These are phyloP conservation scores for Aspergillus bridgeri DNA, from an alignment of 495 filamentous ascomycete species.

Conservation along the genomic window DNA sequence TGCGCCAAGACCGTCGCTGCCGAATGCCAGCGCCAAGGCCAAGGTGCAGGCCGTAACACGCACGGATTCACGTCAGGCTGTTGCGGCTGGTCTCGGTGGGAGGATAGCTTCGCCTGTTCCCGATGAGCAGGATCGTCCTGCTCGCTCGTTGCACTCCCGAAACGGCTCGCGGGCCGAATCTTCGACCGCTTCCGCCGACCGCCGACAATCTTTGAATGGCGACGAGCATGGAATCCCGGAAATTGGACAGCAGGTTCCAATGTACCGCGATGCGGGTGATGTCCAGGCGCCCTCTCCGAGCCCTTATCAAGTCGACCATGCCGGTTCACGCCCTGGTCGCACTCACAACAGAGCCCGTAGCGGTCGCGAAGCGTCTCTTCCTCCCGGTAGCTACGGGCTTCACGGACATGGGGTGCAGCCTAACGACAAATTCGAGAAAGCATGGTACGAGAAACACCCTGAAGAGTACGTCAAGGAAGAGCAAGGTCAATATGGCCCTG, in stretches of 20 bases:
- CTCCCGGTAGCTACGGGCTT: constrained; percentile 79
- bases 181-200: constrained; percentile 49
- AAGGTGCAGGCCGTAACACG: constrained; percentile 78
- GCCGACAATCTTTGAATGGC: constrained; percentile 48
- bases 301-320: constrained; percentile 49
- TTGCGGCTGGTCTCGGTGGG: constrained; percentile 74
- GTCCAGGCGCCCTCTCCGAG: constrained; percentile 93
- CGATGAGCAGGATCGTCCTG: constrained; percentile 59
- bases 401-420: constrained; percentile 73
- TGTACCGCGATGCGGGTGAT: constrained; percentile 91
- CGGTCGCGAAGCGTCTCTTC: constrained; percentile 55
- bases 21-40: constrained; percentile 71
- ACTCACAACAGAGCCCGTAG: constrained; percentile 67
- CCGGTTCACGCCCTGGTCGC: constrained; percentile 52
- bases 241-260: constrained; percentile 85
- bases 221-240: constrained; percentile 86
- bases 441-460: constrained; percentile 88
- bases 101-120: constrained; percentile 44
- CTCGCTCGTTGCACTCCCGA: constrained; percentile 42
- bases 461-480: constrained; percentile 73
- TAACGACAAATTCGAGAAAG: constrained; percentile 74
- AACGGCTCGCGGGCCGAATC: constrained; percentile 51
- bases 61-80: constrained; percentile 81
- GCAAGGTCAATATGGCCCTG: constrained; percentile 60
- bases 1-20: constrained; percentile 85